phyloP scores from a whole-genome alignment of 2,329 filamentous ascomycete genomes.

The Colletotrichum spinosum region DNA sequence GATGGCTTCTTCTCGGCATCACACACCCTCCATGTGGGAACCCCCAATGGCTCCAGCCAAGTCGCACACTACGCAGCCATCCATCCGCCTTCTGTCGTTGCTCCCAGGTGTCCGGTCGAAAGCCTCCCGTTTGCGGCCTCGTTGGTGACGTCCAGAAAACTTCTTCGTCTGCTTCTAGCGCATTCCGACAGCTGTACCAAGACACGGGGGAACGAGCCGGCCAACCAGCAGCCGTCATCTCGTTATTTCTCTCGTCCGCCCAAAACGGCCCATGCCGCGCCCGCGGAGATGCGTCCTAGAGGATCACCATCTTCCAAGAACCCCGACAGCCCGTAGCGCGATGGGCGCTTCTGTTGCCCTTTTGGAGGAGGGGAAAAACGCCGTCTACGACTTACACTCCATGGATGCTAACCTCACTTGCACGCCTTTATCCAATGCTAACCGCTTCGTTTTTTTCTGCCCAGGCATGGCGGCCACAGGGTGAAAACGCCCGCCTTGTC shows the following conservation, averaged over 20 bases:
- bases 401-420: not conserved
- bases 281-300: constrained; percentile 7
- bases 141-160: constrained; percentile 34
- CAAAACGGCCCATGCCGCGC: constrained; percentile 18
- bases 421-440: constrained; percentile 5
- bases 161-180: constrained; percentile 35
- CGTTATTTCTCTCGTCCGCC: not conserved
- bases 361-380: constrained; percentile 2
- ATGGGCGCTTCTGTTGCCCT: not conserved
- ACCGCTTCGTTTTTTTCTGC: not conserved
- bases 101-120: constrained; percentile 1
- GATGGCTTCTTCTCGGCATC: not conserved
- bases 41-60: constrained; percentile 12
- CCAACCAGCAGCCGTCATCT: constrained; percentile 4
- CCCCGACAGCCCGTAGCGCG: constrained; percentile 23
- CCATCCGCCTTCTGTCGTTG: not conserved
- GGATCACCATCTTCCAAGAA: constrained; percentile 6
- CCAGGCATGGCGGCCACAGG: constrained; percentile 6
- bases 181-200: constrained; percentile 13
- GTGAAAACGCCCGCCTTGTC: constrained; percentile 7
- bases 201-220: not conserved
- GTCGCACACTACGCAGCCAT: not conserved
- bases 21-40: constrained; percentile 34
- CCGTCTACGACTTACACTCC: constrained; percentile 4
- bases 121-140: constrained; percentile 35